phyloP scores from a whole-genome alignment of 306 rosid genomes.

The Trifolium subterraneum region DNA sequence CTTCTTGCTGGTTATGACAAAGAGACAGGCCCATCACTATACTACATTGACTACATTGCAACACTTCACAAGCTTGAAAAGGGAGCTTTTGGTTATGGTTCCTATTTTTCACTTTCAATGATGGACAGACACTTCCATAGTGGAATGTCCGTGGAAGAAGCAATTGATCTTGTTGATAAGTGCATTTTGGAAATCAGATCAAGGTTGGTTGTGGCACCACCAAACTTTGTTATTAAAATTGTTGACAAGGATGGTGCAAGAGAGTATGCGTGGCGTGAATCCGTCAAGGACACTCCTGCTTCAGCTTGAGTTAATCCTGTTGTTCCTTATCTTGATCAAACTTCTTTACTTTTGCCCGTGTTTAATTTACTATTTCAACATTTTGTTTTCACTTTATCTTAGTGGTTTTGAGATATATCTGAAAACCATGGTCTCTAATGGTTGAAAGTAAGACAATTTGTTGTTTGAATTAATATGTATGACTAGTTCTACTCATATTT shows the following conservation, averaged over 20 bases:
- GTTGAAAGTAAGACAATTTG: slow-evolving; percentile 31
- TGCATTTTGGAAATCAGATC: slow-evolving; percentile 80
- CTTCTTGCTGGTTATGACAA: slow-evolving; percentile 94
- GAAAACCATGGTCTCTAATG: slow-evolving; percentile 28
- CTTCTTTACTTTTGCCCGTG: slow-evolving; percentile 18
- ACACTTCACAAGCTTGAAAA: slow-evolving; percentile 97
- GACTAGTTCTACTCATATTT: slow-evolving; percentile 19
- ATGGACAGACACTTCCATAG: slow-evolving; percentile 95
- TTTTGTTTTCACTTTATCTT: slow-evolving; percentile 12
- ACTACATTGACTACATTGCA: slow-evolving; percentile 89
- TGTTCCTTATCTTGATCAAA: slow-evolving; percentile 20
- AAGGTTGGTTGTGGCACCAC: slow-evolving; percentile 87
- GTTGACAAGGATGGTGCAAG: slow-evolving; percentile 95
- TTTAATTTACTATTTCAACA: background rate
- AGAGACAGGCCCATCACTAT: slow-evolving; percentile 86
- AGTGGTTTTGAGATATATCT: slow-evolving; percentile 26
- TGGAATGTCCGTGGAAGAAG: slow-evolving; percentile 85
- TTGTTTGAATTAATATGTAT: slow-evolving; percentile 25
- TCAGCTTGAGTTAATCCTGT: slow-evolving; percentile 52
- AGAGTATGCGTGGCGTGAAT: slow-evolving; percentile 82
- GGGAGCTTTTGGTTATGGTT: slow-evolving; percentile 96
- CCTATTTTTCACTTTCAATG: slow-evolving; percentile 82
- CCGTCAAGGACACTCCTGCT: slow-evolving; percentile 58
- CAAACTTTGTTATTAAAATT: slow-evolving; percentile 92
- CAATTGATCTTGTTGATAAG: slow-evolving; percentile 78